Percentiles rank a stretch among this genome's conserved stretches.
These are phyloP conservation scores for Musa balbisiana DNA, from an alignment of 202 grass and related monocot species.

Conservation along the genomic window DNA sequence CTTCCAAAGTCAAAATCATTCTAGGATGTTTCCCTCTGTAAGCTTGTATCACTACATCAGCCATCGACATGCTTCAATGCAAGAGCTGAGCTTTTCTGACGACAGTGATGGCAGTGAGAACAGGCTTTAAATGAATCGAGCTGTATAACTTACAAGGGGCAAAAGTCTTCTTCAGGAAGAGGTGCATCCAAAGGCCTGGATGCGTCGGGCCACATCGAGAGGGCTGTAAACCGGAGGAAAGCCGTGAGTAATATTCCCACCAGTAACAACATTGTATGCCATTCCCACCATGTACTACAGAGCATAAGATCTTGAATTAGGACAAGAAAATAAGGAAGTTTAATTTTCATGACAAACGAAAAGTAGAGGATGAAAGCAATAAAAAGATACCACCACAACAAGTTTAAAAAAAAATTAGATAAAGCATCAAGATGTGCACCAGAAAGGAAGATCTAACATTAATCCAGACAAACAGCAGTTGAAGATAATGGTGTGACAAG, in stretches of 20 bases:
- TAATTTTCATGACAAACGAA: not conserved
- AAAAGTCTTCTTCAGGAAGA: conserved; percentile 77
- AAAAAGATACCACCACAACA: no score
- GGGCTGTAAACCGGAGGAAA: conserved; percentile 46
- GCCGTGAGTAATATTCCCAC: conserved; percentile 41
- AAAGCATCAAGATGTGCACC: not conserved
- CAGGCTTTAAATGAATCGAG: conserved; percentile 23
- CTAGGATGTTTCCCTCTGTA: not conserved
- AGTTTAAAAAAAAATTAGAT: not conserved
- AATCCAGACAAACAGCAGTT: not conserved
- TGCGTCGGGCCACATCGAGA: conserved; percentile 46
- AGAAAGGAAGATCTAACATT: not conserved
- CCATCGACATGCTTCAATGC: not conserved
- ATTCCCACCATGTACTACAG: conserved; percentile 76
- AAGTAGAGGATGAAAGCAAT: not conserved
- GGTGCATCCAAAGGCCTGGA: conserved; percentile 65
- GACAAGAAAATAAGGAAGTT: no score
- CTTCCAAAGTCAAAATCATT: not conserved
- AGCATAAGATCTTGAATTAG: conserved; percentile 6
- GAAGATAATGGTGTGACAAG: not conserved
- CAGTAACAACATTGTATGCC: conserved; percentile 45
- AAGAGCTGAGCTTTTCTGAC: not conserved
- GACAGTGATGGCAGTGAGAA: conserved; percentile 40
- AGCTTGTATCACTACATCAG: not conserved
- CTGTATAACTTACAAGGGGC: conserved; percentile 59